Evolutionary conservation across 1,284 basidiomycete genomes (phyloP), one percentile per base, ranked within the genome.

Genomic region (Rhodotorula sp.): DNA sequence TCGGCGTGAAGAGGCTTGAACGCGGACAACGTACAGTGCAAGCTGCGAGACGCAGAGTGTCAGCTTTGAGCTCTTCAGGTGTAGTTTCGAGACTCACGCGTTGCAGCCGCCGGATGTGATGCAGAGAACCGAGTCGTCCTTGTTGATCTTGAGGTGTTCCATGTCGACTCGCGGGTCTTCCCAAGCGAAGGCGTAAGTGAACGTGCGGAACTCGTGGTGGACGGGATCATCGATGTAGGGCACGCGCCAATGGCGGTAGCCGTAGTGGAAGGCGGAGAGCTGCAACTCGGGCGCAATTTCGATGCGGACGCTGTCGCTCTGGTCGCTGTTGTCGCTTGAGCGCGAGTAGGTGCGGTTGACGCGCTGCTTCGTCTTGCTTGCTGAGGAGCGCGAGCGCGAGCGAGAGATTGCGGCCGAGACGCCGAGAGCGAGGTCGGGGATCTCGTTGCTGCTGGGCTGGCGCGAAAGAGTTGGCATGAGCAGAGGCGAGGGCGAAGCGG

Each of bases 91-190:
- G n/a, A 44, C 60, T 44, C 60, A 61, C 2, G 88, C 88, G 77
- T 92, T 92, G 80, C 91, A 90, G 0, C 90, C 90, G 0, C 89
- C 90, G 63, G 86, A 88, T 2, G 90, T 91, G 76, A 91, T 90
- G 30, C 88, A 87, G 4, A 92, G 83, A 73, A 92, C 85, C 20
- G 87, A 85, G 80, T 91, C 89, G 13, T 87, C 83, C 50, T 81
- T 80, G 44, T 84, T 84, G 67, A 91, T 80, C 28, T 86, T 78
- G 20, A 91, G 81, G 77, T 87, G 84, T 74, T 85, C 83, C 83
- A 92, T 88, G 76, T 92, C 90, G 71, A 88, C 88, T 22, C 85
- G 84, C 0, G 90, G 90, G 78, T 92, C 90, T 79, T 92, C 90
- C 89, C 89, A 91, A 37, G 89, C 90, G 46, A 69, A 69, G 8